Base-by-base conservation (phyloP, 768 basidiomycete species). In the Kwoniella dendrophila region DNA sequence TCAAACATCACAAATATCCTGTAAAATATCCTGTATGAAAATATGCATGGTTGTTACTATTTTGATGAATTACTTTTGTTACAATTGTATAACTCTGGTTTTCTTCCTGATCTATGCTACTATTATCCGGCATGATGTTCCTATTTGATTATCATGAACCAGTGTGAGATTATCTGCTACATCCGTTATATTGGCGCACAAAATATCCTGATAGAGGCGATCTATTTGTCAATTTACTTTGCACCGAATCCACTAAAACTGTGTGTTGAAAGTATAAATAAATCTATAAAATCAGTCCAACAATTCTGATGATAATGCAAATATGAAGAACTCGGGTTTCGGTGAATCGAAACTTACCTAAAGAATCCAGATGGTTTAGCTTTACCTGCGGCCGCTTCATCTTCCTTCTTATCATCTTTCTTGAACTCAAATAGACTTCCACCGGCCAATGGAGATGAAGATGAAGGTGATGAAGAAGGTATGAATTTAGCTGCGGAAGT, bases 301-400 rank as follows among this genome's bases (percentile, higher is more conserved):
- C 30, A 18, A 24, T 24, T n/a, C 8, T 16, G 27, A 6, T 16
- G 51, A 8, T 12, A 12, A 32, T 24, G 12, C 32, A 29, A 27
- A 20, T 1, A 52, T 34, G 18, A 16, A 5, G 12, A 34, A 38
- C 7, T 10, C 20, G 5, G 7, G 33, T 52, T 0, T 8, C 34
- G 16, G 16, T 8, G 16, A 36, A 36, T 8, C 34, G n/a, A 36
- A 36, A 40, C 67, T 60, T 33, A 68, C 67, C 67, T 68, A 45
- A 68, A 68, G 52, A 68, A 68, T 22, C 63, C 67, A 18, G 51
- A 48, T 24, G 67, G 63, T 24, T 50, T 44, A 32, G 26, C 20
- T 27, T 56, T 47, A 8, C 26, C 27, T 30, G 22, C 32, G 0
- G 16, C 34, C 47, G 33, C 20, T 29, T 27, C 27, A 18, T 29